phyloP scores from a whole-genome alignment of 164 flowering plant genomes.

The Stephania yunnanensis region DNA sequence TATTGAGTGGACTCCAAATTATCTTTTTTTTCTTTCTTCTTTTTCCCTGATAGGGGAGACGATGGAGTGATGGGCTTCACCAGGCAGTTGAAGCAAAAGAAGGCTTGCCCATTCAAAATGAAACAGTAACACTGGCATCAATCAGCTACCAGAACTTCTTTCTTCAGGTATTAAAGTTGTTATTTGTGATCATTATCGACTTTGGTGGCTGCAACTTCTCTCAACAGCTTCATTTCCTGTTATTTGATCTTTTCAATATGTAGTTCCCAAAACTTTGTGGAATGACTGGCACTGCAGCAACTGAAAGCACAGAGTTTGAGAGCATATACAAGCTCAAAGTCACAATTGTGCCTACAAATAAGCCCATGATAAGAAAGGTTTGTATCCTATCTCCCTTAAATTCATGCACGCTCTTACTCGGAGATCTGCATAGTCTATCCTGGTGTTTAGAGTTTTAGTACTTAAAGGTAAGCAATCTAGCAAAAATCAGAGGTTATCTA shows the following conservation, averaged over 20 bases:
- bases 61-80: constrained; percentile 99
- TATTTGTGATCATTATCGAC: neutral
- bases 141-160: constrained; percentile 98
- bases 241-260: constrained; percentile 14
- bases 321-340: constrained; percentile 98
- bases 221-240: constrained; percentile 1
- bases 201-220: neutral
- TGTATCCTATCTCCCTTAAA: neutral
- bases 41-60: constrained; percentile 54
- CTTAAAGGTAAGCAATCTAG: neutral
- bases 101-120: constrained; percentile 93
- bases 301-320: constrained; percentile 96
- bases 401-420: neutral
- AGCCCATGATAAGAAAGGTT: constrained; percentile 96
- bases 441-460: neutral
- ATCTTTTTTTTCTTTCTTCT: neutral
- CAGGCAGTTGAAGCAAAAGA: constrained; percentile 99
- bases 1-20: neutral
- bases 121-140: constrained; percentile 91
- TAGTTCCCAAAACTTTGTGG: constrained; percentile 99
- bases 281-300: constrained; percentile 99
- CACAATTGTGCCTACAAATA: constrained; percentile 96
- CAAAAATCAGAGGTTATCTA: constrained; percentile 1
- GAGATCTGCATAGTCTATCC: neutral
- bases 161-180: constrained; percentile 60